Evolutionary conservation across 2,329 filamentous ascomycete genomes (phyloP).

Genomic region (Diaporthe humulicola): DNA sequence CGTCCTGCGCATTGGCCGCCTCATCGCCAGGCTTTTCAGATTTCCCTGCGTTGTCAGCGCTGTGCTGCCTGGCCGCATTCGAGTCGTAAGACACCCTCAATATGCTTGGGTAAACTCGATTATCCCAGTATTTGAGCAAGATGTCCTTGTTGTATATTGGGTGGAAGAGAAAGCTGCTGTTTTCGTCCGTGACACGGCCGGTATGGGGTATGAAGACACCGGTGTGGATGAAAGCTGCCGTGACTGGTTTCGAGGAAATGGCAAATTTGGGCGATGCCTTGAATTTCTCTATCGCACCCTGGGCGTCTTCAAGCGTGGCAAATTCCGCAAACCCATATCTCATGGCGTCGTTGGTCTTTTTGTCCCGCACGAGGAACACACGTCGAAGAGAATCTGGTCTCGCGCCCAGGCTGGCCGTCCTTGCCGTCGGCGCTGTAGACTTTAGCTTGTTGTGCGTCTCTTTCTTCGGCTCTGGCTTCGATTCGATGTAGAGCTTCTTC

Average conservation of each 20-base stretch:
- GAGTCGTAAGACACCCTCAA: conserved; percentile 69
- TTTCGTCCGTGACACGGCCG: conserved; percentile 66
- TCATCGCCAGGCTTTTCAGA: conserved; percentile 42
- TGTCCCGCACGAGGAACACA: conserved; percentile 82
- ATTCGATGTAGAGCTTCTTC: conserved; percentile 76
- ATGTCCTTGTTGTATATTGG: conserved; percentile 77
- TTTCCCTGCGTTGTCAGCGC: conserved; percentile 30
- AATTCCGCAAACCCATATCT: conserved; percentile 90
- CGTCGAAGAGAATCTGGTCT: conserved; percentile 80
- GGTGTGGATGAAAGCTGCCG: conserved; percentile 83
- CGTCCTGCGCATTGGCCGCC: conserved; percentile 49
- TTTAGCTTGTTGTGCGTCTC: conserved; percentile 66
- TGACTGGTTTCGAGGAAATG: conserved; percentile 79
- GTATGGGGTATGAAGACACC: conserved; percentile 85
- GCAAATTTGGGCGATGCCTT: conserved; percentile 81
- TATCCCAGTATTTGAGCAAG: conserved; percentile 82
- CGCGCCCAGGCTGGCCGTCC: conserved; percentile 75
- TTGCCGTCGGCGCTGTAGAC: conserved; percentile 68
- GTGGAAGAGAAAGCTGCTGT: conserved; percentile 75
- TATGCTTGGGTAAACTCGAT: conserved; percentile 78
- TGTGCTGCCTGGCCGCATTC: conserved; percentile 48
- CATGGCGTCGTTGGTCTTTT: conserved; percentile 78
- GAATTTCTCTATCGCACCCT: conserved; percentile 79
- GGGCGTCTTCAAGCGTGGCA: conserved; percentile 80
- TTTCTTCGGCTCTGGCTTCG: conserved; percentile 59